A percentile compares a stretch with the other conserved stretches of the same genome.
These are phyloP conservation scores for Aspergillus coremiiformis DNA, from an alignment of 495 filamentous ascomycete genomes.

Conservation along the genomic window DNA sequence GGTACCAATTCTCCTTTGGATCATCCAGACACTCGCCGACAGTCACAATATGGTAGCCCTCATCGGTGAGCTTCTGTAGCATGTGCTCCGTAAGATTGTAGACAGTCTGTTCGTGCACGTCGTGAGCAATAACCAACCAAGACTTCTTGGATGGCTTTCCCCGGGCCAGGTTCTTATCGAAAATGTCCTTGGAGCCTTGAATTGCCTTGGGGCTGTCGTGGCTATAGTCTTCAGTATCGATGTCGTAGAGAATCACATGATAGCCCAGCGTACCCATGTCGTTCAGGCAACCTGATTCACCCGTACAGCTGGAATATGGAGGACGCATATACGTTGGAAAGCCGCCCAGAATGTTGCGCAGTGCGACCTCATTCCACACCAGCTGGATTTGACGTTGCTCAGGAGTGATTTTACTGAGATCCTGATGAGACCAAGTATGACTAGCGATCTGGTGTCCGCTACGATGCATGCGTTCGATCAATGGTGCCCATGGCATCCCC, in stretches of 20 bases:
- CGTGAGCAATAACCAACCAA: conserved; percentile 69
- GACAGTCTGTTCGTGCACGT: conserved; percentile 70
- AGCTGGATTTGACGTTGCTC: conserved; percentile 58
- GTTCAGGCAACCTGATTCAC: conserved; percentile 47
- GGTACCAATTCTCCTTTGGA: conserved; percentile 64
- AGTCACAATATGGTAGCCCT: conserved; percentile 62
- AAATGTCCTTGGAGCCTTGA: conserved; percentile 66
- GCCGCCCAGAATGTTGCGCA: conserved; percentile 70
- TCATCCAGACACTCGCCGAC: conserved; percentile 73
- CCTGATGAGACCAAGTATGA: conserved; percentile 79
- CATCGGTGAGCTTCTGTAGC: conserved; percentile 46
- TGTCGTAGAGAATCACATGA: conserved; percentile 65
- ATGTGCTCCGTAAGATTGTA: conserved; percentile 72
- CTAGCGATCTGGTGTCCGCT: conserved; percentile 77
- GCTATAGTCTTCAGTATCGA: conserved; percentile 74
- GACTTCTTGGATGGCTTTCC: conserved; percentile 37
- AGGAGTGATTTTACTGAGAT: conserved; percentile 53
- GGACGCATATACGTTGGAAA: conserved; percentile 85
- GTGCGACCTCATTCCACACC: conserved; percentile 69
- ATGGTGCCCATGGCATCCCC: conserved; percentile 45
- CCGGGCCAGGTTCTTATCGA: conserved; percentile 44
- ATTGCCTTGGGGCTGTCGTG: conserved; percentile 53
- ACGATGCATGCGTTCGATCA: conserved; percentile 61
- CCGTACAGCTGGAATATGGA: conserved; percentile 66
- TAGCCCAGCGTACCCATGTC: conserved; percentile 64